Evolutionary conservation across 805 yeast species (phyloP), one percentile per base, ranked within the genome.

Genomic region (Jamesozyma rosinii): DNA sequence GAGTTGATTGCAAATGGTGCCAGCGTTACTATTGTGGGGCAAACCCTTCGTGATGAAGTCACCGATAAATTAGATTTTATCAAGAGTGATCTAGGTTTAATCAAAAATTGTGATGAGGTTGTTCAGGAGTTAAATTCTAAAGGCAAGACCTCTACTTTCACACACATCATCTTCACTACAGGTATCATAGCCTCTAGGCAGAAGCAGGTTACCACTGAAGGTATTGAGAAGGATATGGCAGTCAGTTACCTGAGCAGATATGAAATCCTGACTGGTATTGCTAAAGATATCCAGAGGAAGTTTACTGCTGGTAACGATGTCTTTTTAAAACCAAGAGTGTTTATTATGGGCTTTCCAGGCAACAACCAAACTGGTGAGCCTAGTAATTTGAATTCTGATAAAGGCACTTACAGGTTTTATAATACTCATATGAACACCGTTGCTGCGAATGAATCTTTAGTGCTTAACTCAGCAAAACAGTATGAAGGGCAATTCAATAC

Each of bases 371-470:
- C 58, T 33, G 72, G 72, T 9, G 46, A 52, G 8, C 50, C 58
- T 24, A 62, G 62, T 11, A 68, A 68, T 47, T 44, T 67, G 40
- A 68, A 68, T 41, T 56, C 59, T 13, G 68, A 64, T 13, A 44
- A 44, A 29, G 44, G 50, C 18, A 43, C 40, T 1, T 68, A 68
- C 49, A 51, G 54, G 9, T 52, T 54, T 10, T 32, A 47, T 29
- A 43, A 40, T 6, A 60, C 69, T 2, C 72, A 68, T 44, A 58
- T 61, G 65, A 66, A 54, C 40, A 68, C 72, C 0, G 71, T 68
- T n/a, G 71, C 71, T 2, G 70, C 69, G 1, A 68, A 68, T 44
- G 72, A 68, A 46, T 55, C 66, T 1, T 44, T 68, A 20, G 69
- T 67, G 1, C 33, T 49, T 8, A 52, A 55, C 38, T 36, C 20